Evolutionary conservation across 2,329 filamentous ascomycete genomes (phyloP).

Genomic region (Hypoxylon sp.): DNA sequence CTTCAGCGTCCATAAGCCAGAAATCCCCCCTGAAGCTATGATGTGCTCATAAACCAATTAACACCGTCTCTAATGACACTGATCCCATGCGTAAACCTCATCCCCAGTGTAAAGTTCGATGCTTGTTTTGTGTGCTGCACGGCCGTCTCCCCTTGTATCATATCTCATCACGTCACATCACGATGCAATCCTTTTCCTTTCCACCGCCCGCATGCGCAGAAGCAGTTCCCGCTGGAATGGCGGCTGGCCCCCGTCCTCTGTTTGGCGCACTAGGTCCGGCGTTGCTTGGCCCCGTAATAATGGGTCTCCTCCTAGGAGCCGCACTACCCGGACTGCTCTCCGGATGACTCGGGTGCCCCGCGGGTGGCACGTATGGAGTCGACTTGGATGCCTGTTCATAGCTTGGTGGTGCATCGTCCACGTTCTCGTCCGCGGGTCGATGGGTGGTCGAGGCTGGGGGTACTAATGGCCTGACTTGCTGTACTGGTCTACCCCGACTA

Average conservation of each 20-base stretch:
- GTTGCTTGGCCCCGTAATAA: slow-evolving; percentile 30
- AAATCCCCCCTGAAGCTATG: slow-evolving; percentile 10
- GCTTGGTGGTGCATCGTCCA: slow-evolving; percentile 69
- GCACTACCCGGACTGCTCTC: slow-evolving; percentile 56
- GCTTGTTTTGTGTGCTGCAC: background rate
- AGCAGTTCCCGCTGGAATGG: slow-evolving; percentile 37
- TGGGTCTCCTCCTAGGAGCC: slow-evolving; percentile 43
- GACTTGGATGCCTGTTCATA: slow-evolving; percentile 71
- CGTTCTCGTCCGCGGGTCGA: slow-evolving; percentile 57
- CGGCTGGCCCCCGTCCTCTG: slow-evolving; percentile 58
- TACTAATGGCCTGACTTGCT: slow-evolving; percentile 64
- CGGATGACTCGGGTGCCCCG: slow-evolving; percentile 66
- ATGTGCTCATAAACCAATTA: slow-evolving; percentile 17
- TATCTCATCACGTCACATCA: slow-evolving; percentile 48
- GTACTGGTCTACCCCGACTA: slow-evolving; percentile 50
- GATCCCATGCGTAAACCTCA: slow-evolving; percentile 8
- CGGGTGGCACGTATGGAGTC: slow-evolving; percentile 66
- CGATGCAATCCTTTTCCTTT: slow-evolving; percentile 51
- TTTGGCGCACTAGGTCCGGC: slow-evolving; percentile 46
- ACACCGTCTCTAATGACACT: slow-evolving; percentile 17
- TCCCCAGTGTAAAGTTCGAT: slow-evolving; percentile 2
- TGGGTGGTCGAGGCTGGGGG: slow-evolving; percentile 60
- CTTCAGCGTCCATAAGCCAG: slow-evolving; percentile 13
- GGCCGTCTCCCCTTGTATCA: background rate
- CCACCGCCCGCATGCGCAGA: slow-evolving; percentile 33